Base-by-base conservation (phyloP, 495 filamentous ascomycete genomes). In the Aspergillus sparsus region DNA sequence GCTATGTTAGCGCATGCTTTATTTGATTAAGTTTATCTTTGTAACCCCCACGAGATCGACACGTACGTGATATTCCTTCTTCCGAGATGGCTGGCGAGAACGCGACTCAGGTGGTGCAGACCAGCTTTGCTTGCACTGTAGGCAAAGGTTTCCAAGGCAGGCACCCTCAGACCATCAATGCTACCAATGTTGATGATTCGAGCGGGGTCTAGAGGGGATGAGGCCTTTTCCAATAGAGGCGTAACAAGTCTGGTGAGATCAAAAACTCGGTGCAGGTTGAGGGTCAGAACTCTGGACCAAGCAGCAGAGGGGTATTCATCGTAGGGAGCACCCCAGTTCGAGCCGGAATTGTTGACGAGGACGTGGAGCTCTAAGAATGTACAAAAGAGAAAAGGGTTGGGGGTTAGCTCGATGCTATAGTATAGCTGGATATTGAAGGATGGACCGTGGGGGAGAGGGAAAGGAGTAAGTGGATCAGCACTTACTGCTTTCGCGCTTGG, bases 191-290 rank as follows among this genome's bases (percentile, higher is more conserved):
- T 90, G 65, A 91, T 89, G 27, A 93, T 79, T 9, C 90, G 82
- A 5, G 82, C 76, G 0, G 87, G 87, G 57, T 83, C 77, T 8
- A 66, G 72, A 10, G 70, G 61, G 0, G 71, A 66, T 12, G 78
- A 71, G 1, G 71, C 80, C 57, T 77, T 80, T 72, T 90, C 86
- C 51, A 94, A 76, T 27, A 91, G 74, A 2, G 90, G 90, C 2
- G 89, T 88, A 15, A 91, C 80, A 4, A 83, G 76, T 69, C 89
- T 87, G 5, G 90, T 92, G 10, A 91, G 78, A 56, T 89, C 89
- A 72, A 91, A 95, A 52, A 93, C 86, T 16, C 88, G 85, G 56
- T 91, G 85, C 8, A 93, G 82, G 71, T 94, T 94, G 39, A 92
- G 83, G 21, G 88, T 92, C 21, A 93, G 79, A 6, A 93, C 85